Conservation (phyloP, 228 moss, liverwort and hornwort genomes). For the Sphagnum magellanicum region DNA sequence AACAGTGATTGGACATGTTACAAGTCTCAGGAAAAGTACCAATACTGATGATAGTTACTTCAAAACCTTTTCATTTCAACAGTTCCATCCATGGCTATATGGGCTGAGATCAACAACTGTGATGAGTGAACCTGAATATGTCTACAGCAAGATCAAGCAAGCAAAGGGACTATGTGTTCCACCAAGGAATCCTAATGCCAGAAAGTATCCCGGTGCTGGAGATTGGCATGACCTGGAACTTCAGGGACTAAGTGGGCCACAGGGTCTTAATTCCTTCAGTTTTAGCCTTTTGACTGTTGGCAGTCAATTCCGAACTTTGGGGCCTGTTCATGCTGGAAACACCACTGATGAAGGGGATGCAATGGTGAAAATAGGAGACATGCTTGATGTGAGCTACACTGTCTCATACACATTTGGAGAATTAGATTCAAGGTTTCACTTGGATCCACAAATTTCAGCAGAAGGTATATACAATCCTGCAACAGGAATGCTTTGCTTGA, state of each 20-base stretch:
- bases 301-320: conserved; percentile 27
- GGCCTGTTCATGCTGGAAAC: conserved; percentile 22
- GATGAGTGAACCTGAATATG: conserved; percentile 31
- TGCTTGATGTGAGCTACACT: conserved; percentile 42
- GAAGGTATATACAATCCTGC: conserved; percentile 35
- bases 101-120: conserved; percentile 16
- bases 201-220: conserved; percentile 25
- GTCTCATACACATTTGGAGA: conserved; percentile 16
- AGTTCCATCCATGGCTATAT: conserved; percentile 21
- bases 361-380: conserved; percentile 7
- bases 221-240: conserved; percentile 51
- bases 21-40: conserved; percentile 14
- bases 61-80: conserved; percentile 29
- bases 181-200: conserved; percentile 2
- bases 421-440: background rate
- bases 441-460: conserved; percentile 13
- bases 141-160: conserved; percentile 36
- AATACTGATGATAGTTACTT: conserved; percentile 12
- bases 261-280: conserved; percentile 13
- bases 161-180: conserved; percentile 16
- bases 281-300: conserved; percentile 36
- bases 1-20: conserved; percentile 33
- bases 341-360: conserved; percentile 19
- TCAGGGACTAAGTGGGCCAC: conserved; percentile 18
- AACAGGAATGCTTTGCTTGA: conserved; percentile 35